These are phyloP conservation scores for Rhododendron ovatum DNA, from an alignment of 148 eudicot genomes.

Conservation along the genomic window DNA sequence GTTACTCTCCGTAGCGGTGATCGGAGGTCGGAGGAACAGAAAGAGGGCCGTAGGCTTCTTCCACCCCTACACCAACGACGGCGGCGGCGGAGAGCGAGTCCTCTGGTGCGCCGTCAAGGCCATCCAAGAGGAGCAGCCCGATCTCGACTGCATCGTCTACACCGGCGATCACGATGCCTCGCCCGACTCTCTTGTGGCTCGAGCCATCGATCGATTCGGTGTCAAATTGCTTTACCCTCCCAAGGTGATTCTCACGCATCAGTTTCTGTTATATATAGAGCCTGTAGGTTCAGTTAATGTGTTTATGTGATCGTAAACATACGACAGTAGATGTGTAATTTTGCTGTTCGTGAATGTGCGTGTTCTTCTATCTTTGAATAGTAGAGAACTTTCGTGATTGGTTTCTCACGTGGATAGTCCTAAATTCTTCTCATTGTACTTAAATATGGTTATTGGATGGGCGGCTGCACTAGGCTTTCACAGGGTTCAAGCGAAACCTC, in stretches of 20 bases:
- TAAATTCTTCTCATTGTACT: not conserved
- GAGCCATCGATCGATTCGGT: constrained; percentile 88
- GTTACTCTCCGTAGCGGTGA: not conserved
- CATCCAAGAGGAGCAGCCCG: constrained; percentile 61
- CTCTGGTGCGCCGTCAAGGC: constrained; percentile 96
- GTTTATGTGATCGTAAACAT: not conserved
- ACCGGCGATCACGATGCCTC: constrained; percentile 94
- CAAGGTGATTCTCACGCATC: constrained; percentile 34
- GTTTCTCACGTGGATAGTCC: not conserved
- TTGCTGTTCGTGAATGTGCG: not conserved
- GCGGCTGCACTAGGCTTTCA: too few species aligned
- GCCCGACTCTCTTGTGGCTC: constrained; percentile 44
- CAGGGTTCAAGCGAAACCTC: too few species aligned
- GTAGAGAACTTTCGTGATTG: not conserved
- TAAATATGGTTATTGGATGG: not conserved
- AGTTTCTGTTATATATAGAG: not conserved
- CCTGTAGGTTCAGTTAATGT: not conserved
- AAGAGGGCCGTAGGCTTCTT: constrained; percentile 70
- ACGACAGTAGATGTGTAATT: not conserved
- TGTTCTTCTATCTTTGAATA: not conserved
- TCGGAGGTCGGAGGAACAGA: constrained; percentile 28
- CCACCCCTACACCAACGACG: constrained; percentile 94
- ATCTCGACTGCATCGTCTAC: constrained; percentile 57
- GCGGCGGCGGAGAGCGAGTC: constrained; percentile 97
- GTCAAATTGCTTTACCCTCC: constrained; percentile 54